Evolutionary conservation across 768 basidiomycete genomes (phyloP).

Genomic region (Suillus hirtellus): DNA sequence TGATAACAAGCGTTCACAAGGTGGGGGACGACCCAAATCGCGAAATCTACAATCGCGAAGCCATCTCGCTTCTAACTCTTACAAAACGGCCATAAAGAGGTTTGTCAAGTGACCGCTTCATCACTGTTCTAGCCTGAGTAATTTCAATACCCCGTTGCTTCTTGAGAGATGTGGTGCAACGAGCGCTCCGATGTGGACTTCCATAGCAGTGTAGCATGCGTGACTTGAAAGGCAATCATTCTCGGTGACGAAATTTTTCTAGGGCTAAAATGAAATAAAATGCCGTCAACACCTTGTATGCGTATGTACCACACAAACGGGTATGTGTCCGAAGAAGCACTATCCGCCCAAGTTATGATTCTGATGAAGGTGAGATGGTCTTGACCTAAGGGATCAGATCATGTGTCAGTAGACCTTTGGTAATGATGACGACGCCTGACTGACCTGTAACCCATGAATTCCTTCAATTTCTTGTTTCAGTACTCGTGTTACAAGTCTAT

Average conservation of each 20-base stretch:
- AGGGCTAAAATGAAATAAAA: neutral
- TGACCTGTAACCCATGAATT: constrained; percentile 85
- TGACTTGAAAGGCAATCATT: neutral
- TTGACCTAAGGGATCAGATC: constrained; percentile 35
- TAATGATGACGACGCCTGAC: constrained; percentile 42
- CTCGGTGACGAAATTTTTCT: neutral
- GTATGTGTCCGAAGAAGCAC: neutral
- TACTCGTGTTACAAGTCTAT: constrained; percentile 81
- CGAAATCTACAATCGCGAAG: constrained; percentile 59
- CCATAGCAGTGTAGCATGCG: neutral
- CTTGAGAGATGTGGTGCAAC: neutral
- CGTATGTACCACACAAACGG: neutral
- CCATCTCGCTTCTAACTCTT: constrained; percentile 59
- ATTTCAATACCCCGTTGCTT: neutral
- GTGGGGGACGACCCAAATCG: constrained; percentile 64
- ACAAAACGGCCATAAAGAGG: constrained; percentile 18
- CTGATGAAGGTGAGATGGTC: constrained; percentile 34
- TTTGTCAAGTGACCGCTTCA: neutral
- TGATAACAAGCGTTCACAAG: constrained; percentile 33
- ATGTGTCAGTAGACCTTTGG: neutral
- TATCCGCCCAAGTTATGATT: neutral
- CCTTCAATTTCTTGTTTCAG: constrained; percentile 87
- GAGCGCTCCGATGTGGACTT: neutral
- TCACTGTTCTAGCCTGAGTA: neutral
- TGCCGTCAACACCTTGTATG: neutral